Conservation (phyloP, 371 early-diverging fungal species). For the Funneliformis caledonium region DNA sequence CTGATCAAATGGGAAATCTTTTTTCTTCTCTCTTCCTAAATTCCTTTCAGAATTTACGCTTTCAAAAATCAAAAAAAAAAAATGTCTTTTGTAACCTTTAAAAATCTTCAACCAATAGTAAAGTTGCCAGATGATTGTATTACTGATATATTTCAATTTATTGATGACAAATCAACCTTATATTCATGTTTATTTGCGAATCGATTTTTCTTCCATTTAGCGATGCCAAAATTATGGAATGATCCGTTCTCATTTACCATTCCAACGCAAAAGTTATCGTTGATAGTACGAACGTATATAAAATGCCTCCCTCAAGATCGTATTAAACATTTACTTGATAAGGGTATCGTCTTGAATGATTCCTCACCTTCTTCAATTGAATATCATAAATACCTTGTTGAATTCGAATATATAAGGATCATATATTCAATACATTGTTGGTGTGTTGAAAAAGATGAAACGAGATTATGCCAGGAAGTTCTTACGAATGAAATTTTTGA, state of each 20-base stretch:
- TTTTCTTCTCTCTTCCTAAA: no score
- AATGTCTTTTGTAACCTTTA: background rate
- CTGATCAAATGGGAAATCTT: no score
- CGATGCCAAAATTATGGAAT: conserved; percentile 1
- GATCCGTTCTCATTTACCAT: background rate
- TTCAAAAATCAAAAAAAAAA: no score
- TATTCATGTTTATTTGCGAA: conserved; percentile 31
- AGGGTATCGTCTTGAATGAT: no score
- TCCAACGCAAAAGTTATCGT: background rate
- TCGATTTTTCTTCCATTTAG: background rate
- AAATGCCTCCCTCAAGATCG: background rate
- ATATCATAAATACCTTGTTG: background rate
- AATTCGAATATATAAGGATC: background rate
- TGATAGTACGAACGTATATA: background rate
- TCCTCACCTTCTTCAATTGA: background rate
- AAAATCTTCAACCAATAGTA: background rate
- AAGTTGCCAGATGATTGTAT: conserved; percentile 3
- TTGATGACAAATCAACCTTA: conserved; percentile 13
- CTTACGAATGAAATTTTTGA: background rate
- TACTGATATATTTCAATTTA: conserved; percentile 12
- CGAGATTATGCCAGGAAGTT: background rate
- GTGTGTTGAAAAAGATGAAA: background rate
- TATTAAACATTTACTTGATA: background rate
- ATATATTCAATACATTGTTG: background rate
- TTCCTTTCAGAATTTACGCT: no score